Evolutionary conservation across 2,329 filamentous ascomycete species (phyloP).

Genomic region (Calonectria hongkongensis): DNA sequence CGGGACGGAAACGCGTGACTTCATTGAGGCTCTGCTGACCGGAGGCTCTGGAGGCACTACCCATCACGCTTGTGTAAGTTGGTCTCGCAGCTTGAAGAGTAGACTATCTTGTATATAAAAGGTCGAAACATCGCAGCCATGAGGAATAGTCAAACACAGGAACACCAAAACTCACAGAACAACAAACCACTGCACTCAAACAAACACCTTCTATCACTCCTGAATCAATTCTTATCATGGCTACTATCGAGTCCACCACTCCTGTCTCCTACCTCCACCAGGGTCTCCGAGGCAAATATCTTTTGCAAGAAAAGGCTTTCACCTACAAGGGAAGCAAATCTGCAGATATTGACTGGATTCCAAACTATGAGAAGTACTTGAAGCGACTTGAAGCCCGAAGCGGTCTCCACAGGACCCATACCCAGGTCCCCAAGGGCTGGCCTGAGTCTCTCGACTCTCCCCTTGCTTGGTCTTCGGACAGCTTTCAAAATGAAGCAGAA

Average conservation of each 20-base stretch:
- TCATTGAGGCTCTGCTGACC: neutral
- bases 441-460: conserved; percentile 10
- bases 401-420: neutral
- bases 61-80: neutral
- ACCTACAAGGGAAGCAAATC: neutral
- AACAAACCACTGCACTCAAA: neutral
- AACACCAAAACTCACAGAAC: neutral
- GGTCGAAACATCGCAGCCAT: neutral
- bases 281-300: conserved; percentile 3
- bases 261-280: neutral
- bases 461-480: conserved; percentile 1
- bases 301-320: neutral
- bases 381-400: conserved; percentile 20
- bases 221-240: neutral
- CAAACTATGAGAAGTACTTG: conserved; percentile 30
- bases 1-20: neutral
- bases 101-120: neutral
- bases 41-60: neutral
- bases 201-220: neutral
- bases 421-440: neutral
- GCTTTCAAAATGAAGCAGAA: neutral
- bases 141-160: neutral
- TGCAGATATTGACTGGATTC: conserved; percentile 29
- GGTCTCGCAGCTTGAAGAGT: neutral
- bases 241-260: neutral